These are phyloP conservation scores for Cicer yamashitae DNA, from an alignment of 306 rosid genomes.

Conservation along the genomic window DNA sequence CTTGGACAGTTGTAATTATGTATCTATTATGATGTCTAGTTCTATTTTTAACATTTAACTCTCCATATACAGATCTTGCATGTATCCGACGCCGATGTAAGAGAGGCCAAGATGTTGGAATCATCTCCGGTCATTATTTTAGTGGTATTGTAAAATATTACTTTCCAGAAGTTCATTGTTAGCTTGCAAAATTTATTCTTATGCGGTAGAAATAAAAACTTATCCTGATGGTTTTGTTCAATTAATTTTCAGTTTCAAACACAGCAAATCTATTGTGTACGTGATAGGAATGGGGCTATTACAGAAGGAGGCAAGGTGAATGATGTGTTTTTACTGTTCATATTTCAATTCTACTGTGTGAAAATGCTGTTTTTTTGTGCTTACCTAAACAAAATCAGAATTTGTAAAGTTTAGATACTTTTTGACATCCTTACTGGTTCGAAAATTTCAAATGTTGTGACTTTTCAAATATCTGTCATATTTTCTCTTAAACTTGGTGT, in stretches of 20 bases:
- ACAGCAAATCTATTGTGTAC: constrained; percentile 88
- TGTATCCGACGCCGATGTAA: constrained; percentile 77
- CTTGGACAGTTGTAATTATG: neutral
- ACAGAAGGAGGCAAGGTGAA: constrained; percentile 92
- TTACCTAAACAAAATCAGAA: neutral
- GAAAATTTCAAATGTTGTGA: neutral
- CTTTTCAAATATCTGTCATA: neutral
- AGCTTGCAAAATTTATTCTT: constrained; percentile 13
- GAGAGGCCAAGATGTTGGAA: constrained; percentile 88
- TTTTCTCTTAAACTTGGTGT: constrained; percentile 23
- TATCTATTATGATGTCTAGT: neutral
- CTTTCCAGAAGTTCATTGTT: constrained; percentile 18
- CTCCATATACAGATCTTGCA: constrained; percentile 74
- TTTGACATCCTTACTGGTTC: neutral
- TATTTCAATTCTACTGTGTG: constrained; percentile 28
- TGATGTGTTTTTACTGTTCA: constrained; percentile 12
- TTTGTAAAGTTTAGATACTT: constrained; percentile 1
- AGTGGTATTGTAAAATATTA: constrained; percentile 53
- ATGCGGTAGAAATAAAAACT: constrained; percentile 34
- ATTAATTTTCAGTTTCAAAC: constrained; percentile 75
- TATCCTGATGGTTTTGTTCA: constrained; percentile 18
- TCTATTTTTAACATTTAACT: constrained; percentile 36
- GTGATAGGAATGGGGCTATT: constrained; percentile 73
- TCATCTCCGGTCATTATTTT: constrained; percentile 72
- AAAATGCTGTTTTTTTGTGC: neutral